Evolutionary conservation across 805 yeast species (phyloP), one percentile per base, ranked within the genome.

Genomic region (Yamadazyma insecticola): DNA sequence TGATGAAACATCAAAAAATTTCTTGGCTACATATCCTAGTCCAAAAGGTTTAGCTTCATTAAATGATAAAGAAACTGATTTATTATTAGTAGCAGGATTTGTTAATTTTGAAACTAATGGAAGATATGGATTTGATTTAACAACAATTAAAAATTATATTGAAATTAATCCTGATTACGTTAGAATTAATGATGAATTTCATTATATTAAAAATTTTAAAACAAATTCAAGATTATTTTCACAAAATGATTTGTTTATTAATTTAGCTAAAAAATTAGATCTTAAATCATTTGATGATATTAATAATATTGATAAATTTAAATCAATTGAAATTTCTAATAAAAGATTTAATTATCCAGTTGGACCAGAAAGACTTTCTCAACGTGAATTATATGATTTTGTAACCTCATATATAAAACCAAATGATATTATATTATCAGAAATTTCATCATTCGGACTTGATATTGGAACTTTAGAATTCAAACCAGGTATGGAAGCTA

Each of bases 361-460:
- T n/a, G n/a, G n/a, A n/a, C n/a, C n/a, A n/a, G 18, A 26, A 8
- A 25, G 18, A 17, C 22, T 41, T n/a, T 32, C 40, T 9, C 69
- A 66, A 44, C 36, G 46, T 21, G 62, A 57, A 34, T 39, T 71
- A 27, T 49, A 56, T 21, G 57, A 63, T 28, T 47, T 55, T 21
- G 42, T 65, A 26, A 62, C 64, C 43, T 13, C 28, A 4, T 48
- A 49, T 50, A 50, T 83, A 26, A 58, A 66, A 46, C 77, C 80
- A 16, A 70, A 76, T 44, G 96, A 88, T 52, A 68, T 78, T 13
- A 50, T 88, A n/a, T 67, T 89, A 23, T 72, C 78, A 33, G 97
- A 89, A 43, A 84, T 95, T 2, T 88, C 96, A 30, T 78, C 95
- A 2, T 74, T 84, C 50, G 78, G 81, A 67, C 87, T 86, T 60